Conservation (phyloP, 495 filamentous ascomycete species). For the Aspergillus funiculosus region DNA sequence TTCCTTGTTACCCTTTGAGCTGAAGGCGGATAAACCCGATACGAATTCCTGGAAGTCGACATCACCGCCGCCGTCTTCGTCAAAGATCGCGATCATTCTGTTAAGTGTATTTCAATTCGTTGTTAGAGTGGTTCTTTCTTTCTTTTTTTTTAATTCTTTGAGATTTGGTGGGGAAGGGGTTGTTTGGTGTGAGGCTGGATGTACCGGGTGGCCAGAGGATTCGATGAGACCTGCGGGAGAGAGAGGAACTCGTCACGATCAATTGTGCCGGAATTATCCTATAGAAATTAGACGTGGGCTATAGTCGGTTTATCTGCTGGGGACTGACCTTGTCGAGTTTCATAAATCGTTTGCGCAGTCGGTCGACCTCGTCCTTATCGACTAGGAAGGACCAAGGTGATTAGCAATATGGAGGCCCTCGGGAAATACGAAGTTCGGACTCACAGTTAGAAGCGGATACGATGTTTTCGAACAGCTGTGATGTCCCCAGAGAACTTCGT, state of each 20-base stretch:
- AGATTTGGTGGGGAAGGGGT: neutral
- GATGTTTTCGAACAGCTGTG: conserved; percentile 87
- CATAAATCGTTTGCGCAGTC: conserved; percentile 95
- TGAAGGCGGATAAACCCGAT: conserved; percentile 89
- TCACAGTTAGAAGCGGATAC: conserved; percentile 94
- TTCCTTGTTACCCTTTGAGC: conserved; percentile 96
- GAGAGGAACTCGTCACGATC: conserved; percentile 98
- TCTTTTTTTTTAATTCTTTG: conserved; percentile 1
- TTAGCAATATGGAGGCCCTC: conserved; percentile 5
- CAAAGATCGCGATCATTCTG: conserved; percentile 99
- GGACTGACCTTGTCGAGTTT: conserved; percentile 86
- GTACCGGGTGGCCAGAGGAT: conserved; percentile 90
- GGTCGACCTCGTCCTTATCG: conserved; percentile 92
- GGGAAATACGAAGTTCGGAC: conserved; percentile 15
- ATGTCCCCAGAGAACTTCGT: conserved; percentile 66
- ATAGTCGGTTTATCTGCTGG: neutral
- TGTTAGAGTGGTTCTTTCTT: neutral
- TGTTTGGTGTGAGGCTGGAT: conserved; percentile 11
- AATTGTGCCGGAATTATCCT: conserved; percentile 98
- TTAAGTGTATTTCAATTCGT: neutral
- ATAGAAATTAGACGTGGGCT: conserved; percentile 4
- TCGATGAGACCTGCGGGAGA: conserved; percentile 94
- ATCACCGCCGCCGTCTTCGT: conserved; percentile 95
- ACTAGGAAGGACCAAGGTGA: conserved; percentile 47
- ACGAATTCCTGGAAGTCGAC: conserved; percentile 99